phyloP scores from a whole-genome alignment of 495 filamentous ascomycete genomes.

The Cudoniella acicularis region DNA sequence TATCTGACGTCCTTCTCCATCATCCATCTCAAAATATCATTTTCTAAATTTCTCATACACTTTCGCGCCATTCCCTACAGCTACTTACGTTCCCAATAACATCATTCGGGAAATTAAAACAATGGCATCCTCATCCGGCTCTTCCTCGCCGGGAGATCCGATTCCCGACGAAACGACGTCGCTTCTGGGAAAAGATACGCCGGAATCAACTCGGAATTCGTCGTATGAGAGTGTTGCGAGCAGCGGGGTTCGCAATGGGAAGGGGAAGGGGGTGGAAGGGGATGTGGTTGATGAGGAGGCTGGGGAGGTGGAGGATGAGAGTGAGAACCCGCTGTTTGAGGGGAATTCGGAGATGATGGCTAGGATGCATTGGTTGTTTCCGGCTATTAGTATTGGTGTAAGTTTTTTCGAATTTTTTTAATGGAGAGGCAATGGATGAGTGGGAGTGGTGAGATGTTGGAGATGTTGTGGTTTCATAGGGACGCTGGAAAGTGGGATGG shows the following conservation, averaged over 20 bases:
- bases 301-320: slow-evolving; percentile 19
- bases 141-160: too few relatives aligned
- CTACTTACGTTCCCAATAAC: too few relatives aligned
- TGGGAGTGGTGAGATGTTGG: background rate
- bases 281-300: slow-evolving; percentile 4
- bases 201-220: background rate
- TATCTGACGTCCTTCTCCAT: too few relatives aligned
- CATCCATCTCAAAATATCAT: too few relatives aligned
- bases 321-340: slow-evolving; percentile 30
- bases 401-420: slow-evolving; percentile 22
- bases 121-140: too few relatives aligned
- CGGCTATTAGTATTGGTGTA: slow-evolving; percentile 56
- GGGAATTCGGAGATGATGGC: slow-evolving; percentile 36
- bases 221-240: background rate
- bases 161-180: slow-evolving; percentile 5
- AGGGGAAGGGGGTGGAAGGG: background rate
- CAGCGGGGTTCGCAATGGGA: background rate
- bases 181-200: slow-evolving; percentile 4
- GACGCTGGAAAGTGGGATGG: too few relatives aligned
- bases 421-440: background rate
- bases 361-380: slow-evolving; percentile 50
- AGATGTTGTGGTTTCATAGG: too few relatives aligned
- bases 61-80: too few relatives aligned
- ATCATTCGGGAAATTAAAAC: too few relatives aligned
- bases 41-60: too few relatives aligned